Conservation (phyloP, 164 flowering plant species). For the Warburgia ugandensis region DNA sequence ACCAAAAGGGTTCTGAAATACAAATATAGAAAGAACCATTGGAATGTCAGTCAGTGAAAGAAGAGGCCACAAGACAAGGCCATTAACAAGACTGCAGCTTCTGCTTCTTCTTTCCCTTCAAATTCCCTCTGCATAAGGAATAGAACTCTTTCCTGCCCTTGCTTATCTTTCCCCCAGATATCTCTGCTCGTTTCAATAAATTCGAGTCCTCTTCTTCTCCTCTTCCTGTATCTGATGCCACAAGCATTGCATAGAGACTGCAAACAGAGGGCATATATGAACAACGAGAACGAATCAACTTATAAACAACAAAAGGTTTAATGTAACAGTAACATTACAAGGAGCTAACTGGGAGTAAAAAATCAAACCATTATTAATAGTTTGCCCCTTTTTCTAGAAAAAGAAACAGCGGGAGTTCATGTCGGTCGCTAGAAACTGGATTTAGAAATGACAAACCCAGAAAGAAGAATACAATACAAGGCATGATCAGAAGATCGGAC, state of each 20-base stretch:
- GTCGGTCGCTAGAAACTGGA: too few relatives aligned
- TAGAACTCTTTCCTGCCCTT: conserved; percentile 26
- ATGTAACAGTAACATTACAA: too few relatives aligned
- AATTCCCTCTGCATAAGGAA: background rate
- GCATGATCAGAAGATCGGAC: too few relatives aligned
- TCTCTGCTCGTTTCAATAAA: conserved; percentile 27
- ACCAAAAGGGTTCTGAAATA: too few relatives aligned
- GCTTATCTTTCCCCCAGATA: conserved; percentile 33
- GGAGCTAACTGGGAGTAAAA: too few relatives aligned
- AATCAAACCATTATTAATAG: too few relatives aligned
- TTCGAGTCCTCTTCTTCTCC: conserved; percentile 31
- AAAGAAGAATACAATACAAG: too few relatives aligned
- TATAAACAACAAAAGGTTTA: too few relatives aligned
- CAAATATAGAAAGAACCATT: too few relatives aligned
- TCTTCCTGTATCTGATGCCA: conserved; percentile 36
- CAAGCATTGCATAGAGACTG: conserved; percentile 21
- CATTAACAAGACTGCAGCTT: conserved; percentile 20
- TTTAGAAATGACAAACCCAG: too few relatives aligned
- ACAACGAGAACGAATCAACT: background rate
- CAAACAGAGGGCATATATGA: background rate
- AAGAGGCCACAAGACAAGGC: conserved; percentile 15
- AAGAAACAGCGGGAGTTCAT: background rate
- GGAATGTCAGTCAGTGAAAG: too few relatives aligned
- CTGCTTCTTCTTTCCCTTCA: conserved; percentile 12
- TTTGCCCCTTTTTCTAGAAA: too few relatives aligned